These are phyloP conservation scores for Ascochyta rabiei DNA, from an alignment of 2,329 filamentous ascomycete species.

Conservation along the genomic window DNA sequence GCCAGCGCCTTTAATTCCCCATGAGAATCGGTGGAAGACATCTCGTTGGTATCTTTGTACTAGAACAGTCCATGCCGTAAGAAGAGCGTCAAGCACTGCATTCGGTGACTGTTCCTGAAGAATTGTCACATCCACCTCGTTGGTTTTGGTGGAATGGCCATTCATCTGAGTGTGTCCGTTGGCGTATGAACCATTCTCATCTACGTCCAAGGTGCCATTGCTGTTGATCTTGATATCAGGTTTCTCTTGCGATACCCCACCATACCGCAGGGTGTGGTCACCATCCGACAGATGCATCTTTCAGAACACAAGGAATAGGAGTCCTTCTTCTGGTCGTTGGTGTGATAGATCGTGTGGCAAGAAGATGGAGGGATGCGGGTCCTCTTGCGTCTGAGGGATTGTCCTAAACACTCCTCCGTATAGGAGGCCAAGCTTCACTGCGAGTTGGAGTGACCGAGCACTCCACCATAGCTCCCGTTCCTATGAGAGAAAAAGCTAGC, in stretches of 20 bases:
- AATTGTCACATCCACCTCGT: slow-evolving; percentile 25
- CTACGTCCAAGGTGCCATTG: slow-evolving; percentile 12
- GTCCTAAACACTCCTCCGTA: slow-evolving; percentile 27
- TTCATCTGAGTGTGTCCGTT: slow-evolving; percentile 5
- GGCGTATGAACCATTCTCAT: slow-evolving; percentile 11
- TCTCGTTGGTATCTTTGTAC: slow-evolving; percentile 42
- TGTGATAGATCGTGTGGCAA: not conserved
- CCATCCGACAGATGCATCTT: slow-evolving; percentile 32
- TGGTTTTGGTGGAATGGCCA: slow-evolving; percentile 8
- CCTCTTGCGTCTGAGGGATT: slow-evolving; percentile 13
- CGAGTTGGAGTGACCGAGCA: slow-evolving; percentile 14
- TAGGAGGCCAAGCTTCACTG: slow-evolving; percentile 30
- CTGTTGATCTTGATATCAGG: slow-evolving; percentile 22
- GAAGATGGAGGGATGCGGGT: slow-evolving; percentile 9
- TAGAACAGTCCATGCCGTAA: slow-evolving; percentile 41
- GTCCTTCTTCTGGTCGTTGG: not conserved
- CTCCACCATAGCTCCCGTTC: slow-evolving; percentile 20
- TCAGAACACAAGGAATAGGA: not conserved
- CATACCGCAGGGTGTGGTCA: slow-evolving; percentile 24
- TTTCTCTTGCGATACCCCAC: slow-evolving; percentile 20
- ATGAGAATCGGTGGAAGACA: slow-evolving; percentile 38
- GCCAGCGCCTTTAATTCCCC: slow-evolving; percentile 27
- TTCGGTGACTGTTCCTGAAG: slow-evolving; percentile 16
- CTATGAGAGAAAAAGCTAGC: slow-evolving; percentile 17
- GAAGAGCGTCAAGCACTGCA: slow-evolving; percentile 27